Evolutionary conservation across 2,329 filamentous ascomycete species (phyloP), one percentile per base, ranked within the genome.

Genomic region (Trematosphaeria pertusa): DNA sequence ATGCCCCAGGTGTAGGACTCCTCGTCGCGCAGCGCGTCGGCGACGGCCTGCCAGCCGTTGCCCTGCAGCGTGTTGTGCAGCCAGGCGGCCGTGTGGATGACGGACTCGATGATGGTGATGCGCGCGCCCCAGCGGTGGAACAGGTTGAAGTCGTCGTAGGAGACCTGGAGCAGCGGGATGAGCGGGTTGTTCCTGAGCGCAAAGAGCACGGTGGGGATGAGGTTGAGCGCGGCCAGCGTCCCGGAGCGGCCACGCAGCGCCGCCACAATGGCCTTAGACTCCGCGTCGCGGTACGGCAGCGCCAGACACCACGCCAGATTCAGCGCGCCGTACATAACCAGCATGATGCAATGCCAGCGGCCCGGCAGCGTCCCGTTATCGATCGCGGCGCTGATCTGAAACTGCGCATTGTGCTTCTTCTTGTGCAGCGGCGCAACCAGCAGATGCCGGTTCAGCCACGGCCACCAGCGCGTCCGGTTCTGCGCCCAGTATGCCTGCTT

Each of bases 91-190:
- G 86, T 86, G 72, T 95, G 90, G 11, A 87, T 78, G 37, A 91
- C 59, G n/a, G 81, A 75, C 68, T 93, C 86, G 2, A 86, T 46
- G 18, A 90, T 82, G 31, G 88, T 82, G 33, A 92, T 83, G 19
- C 90, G 83, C 20, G 89, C 90, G 52, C 90, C 82, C 89, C 89
- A 95, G 55, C 90, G 83, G 71, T 95, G 90, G 39, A 94, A 77
- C 7, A 94, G 85, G 70, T 97, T 97, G 80, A 95, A 97, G 0
- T 92, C 96, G 72, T 97, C 94, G 75, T 97, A 99, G 71, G 89
- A 93, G 69, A 97, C 87, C 61, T 87, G 84, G 46, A 97, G 81
- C 24, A 95, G 72, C 3, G 79, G 72, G 65, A 97, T 97, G 37
- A 97, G 78, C 7, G 91, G 90, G 75, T 97, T 99, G 78, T 97